Evolutionary conservation across 164 flowering plant species (phyloP).

Genomic region (Akebia trifoliata): DNA sequence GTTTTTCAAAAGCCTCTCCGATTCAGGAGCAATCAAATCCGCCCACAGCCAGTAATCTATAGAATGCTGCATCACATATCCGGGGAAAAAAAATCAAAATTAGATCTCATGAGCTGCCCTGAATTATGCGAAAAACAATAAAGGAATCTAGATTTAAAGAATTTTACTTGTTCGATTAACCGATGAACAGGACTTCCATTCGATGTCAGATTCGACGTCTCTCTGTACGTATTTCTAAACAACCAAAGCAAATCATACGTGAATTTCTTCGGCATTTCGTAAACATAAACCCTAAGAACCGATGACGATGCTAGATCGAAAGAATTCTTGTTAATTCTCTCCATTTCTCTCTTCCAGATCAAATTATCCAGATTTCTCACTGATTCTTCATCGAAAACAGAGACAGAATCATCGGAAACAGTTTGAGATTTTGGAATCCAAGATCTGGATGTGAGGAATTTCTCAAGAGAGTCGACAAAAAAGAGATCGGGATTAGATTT

Average conservation of each 20-base stretch:
- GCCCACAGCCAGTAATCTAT: conserved; percentile 98
- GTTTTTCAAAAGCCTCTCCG: conserved; percentile 74
- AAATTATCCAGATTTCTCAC: conserved; percentile 42
- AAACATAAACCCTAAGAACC: conserved; percentile 68
- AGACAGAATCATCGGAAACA: conserved; percentile 27
- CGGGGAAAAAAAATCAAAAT: neutral
- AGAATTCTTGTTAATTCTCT: conserved; percentile 34
- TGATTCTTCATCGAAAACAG: conserved; percentile 15
- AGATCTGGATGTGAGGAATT: conserved; percentile 35
- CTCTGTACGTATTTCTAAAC: conserved; percentile 63
- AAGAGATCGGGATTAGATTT: conserved; percentile 35
- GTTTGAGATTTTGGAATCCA: conserved; percentile 14
- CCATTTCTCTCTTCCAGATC: conserved; percentile 42
- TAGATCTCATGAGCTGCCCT: neutral
- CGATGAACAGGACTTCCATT: conserved; percentile 99
- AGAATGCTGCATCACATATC: conserved; percentile 63
- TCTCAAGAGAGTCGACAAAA: conserved; percentile 67
- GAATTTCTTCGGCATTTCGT: conserved; percentile 86
- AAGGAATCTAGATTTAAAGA: neutral
- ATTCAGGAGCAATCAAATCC: conserved; percentile 83
- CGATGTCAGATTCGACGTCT: conserved; percentile 81
- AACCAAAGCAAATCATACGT: conserved; percentile 86
- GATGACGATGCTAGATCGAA: conserved; percentile 28
- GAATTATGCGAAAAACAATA: neutral
- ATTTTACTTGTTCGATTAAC: conserved; percentile 77